Conservation (phyloP, 345 rosid genomes). For the Eutrema heterophyllum region DNA sequence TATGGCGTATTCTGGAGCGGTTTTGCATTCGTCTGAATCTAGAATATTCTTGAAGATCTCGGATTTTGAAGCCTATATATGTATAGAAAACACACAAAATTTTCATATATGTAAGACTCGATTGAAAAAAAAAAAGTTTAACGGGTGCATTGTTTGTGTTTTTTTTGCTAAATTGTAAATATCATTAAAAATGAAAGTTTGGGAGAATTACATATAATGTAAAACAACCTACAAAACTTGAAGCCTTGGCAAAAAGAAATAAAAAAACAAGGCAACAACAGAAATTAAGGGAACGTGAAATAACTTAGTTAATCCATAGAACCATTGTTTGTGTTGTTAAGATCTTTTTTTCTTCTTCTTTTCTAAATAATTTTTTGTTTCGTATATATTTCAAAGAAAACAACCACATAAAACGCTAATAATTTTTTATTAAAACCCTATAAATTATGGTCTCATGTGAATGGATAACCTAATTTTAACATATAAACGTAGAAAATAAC, state of each 20-base stretch:
- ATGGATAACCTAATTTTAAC: neutral
- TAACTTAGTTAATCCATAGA: too few species aligned
- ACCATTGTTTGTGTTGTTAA: neutral
- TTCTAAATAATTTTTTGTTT: neutral
- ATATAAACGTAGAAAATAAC: neutral
- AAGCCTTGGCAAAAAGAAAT: too few species aligned
- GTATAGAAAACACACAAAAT: neutral
- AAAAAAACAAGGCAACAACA: too few species aligned
- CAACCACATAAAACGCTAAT: neutral
- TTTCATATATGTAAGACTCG: neutral
- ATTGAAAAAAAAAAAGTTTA: neutral
- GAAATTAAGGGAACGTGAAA: too few species aligned
- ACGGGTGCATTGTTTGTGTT: neutral
- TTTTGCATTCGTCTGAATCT: slow-evolving; percentile 61
- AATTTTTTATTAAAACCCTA: neutral
- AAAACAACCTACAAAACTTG: too few species aligned
- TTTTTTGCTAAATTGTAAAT: too few species aligned
- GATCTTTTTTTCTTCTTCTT: neutral
- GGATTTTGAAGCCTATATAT: slow-evolving; percentile 70
- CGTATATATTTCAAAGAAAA: neutral
- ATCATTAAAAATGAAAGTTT: too few species aligned
- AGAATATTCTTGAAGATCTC: slow-evolving; percentile 71
- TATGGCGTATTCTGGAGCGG: slow-evolving; percentile 47
- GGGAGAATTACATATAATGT: too few species aligned
- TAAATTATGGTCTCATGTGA: neutral